Evolutionary conservation across 768 basidiomycete species (phyloP), one percentile per base, ranked within the genome.

Genomic region (Collybia mongolica): DNA sequence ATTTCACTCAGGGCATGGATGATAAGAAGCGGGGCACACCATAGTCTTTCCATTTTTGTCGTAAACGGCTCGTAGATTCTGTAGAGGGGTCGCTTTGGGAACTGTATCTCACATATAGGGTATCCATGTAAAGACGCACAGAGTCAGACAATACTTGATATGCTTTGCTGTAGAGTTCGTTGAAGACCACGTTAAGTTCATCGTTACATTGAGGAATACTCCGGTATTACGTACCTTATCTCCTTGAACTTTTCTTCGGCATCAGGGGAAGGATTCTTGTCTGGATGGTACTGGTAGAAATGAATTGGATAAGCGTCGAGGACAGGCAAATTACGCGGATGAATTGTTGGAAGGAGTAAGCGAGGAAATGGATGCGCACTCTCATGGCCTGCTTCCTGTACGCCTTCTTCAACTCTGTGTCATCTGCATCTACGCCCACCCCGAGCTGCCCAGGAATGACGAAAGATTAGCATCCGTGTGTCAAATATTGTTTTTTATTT

Each of bases 181-280:
- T 40, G 49, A 35, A 55, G 26, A 51, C 18, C 38, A 38, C 6
- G 3, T 9, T 17, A n/a, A 12, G 22, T 51, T 14, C 37, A 42
- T 6, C 26, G 6, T 5, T 40, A 19, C 26, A 20, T 28, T 17
- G 19, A 18, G 22, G 22, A 15, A 39, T 11, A 22, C 4, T 15
- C 12, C 18, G 44, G 22, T 9, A 45, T n/a, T 36, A 66, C 66
- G 54, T 58, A 86, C 90, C 92, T 93, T 62, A 99, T 91, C 40
- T 97, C 91, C 71, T 98, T 96, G 76, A 99, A 99, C 74, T 86
- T 94, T 65, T 90, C 88, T 65, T 94, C 93, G 1, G 96, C 97
- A 60, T 93, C 92, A n/a, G 84, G 79, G 3, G 91, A 88, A 6
- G 83, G 79, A 62, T 98, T 98, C 79, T 96, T 97, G 71, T 97